Base-by-base conservation (phyloP, 2,329 filamentous ascomycete genomes). In the Thermothelomyces thermophilus region DNA sequence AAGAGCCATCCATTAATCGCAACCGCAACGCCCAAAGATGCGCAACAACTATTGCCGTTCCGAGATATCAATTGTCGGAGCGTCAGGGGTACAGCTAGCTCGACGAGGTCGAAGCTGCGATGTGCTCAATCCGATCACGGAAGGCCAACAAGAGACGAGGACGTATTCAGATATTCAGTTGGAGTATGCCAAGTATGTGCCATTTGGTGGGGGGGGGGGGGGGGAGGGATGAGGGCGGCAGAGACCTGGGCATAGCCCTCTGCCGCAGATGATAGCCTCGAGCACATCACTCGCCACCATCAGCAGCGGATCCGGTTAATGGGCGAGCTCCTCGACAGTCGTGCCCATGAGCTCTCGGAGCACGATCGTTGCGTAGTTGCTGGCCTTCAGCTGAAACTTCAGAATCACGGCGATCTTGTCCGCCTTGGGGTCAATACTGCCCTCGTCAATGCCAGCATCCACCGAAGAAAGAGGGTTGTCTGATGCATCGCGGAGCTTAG, bases 281-380 rank as follows among this genome's bases (percentile, higher is more conserved):
- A 33, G 19, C 33, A 31, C 31, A 11, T 14, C 9, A 42, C n/a
- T 36, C 33, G 30, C 37, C 5, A 39, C 43, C 35, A 50, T 26
- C 44, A 30, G 6, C 20, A 30, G 34, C 2, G 19, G 19, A 24
- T 31, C 11, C 14, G n/a, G 20, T 45, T 36, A 49, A 14, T 28
- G 20, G n/a, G 36, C 28, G 8, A 40, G 24, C 20, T 54, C 44
- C 48, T 59, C 57, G 10, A 41, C 46, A 7, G 42, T 48, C n/a
- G 55, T 56, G 42, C 59, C 59, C 58, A 60, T 61, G 39, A 68
- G 63, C 57, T 68, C 66, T 2, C 66, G 64, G 20, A 69, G 60
- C 19, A 66, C 65, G 48, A 69, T 59, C 13, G 66, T 69, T 1
- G 66, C 66, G 39, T 69, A 69, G 57, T 66, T 68, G 60, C 66